Base-by-base conservation (phyloP, 179 eudicot species). In the Drosera spatulata region DNA sequence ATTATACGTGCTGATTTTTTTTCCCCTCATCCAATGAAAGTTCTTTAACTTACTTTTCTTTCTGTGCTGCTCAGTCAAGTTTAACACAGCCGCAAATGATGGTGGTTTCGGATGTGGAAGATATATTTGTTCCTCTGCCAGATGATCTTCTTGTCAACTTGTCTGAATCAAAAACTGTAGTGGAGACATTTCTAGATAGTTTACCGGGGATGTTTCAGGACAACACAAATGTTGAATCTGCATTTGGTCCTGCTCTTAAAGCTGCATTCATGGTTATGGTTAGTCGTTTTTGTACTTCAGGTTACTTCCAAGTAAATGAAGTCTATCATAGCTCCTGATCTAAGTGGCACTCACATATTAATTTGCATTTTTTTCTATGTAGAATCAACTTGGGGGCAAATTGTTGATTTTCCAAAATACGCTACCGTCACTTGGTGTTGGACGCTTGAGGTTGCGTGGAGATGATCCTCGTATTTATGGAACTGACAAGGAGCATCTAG, bases 101-200 rank as follows among this genome's bases (percentile, higher is more conserved):
- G 99, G 99, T 84, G 63, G 81, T 93, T 60, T 83, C 99, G 39
- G 99, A 93, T 77, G 81, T 93, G 64, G 99, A 93, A 61, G 97
- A 89, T 77, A 73, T 85, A 64, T 93, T 93, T 78, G 76, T 85
- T 64, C 99, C 99, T 10, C 74, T 93, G 77, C 99, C 99, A 58
- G 99, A 93, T 73, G 99, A 93, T 79, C 99, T 93, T 59, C 95
- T 89, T 43, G 99, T 93, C 74, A 93, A 93, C 83, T 78, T 93
- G 71, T 90, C 99, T 65, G 99, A 93, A 74, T 93, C 99, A 65
- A 86, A 90, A 75, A 74, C 53, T 37, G 99, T 93, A 78, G 90
- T 89, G 54, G 99, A 93, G 38, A 79, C 97, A 59, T 86, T 89
- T 71, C 66, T 93, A 56, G 97, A 93, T 82, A 93, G 97, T 69